Conservation (phyloP, 768 basidiomycete species). For the Hericium coralloides region DNA sequence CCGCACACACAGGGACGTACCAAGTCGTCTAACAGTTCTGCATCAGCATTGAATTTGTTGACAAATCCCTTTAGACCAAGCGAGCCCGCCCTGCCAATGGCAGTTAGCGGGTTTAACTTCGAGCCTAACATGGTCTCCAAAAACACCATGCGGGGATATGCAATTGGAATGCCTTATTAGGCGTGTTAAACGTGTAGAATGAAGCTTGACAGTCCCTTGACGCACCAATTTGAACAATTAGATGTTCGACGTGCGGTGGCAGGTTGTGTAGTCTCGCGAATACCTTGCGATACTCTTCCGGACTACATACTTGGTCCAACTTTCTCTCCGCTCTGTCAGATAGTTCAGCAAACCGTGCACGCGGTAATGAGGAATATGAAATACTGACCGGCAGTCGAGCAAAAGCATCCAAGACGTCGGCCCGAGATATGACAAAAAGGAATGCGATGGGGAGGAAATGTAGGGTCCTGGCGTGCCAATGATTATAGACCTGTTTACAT, state of each 20-base stretch:
- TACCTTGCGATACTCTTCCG: slow-evolving; percentile 59
- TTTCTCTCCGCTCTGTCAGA: slow-evolving; percentile 72
- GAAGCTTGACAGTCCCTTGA: neutral
- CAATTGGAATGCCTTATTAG: slow-evolving; percentile 60
- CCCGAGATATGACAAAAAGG: slow-evolving; percentile 71
- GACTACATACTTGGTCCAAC: slow-evolving; percentile 74
- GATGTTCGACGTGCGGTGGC: slow-evolving; percentile 65
- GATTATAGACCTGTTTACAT: slow-evolving; percentile 63
- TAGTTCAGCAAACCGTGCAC: neutral
- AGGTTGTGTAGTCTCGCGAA: slow-evolving; percentile 55
- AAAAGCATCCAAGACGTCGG: slow-evolving; percentile 68
- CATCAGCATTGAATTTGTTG: slow-evolving; percentile 87
- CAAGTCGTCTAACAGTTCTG: slow-evolving; percentile 90
- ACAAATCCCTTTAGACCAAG: slow-evolving; percentile 71
- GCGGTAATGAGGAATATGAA: neutral
- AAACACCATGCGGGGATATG: slow-evolving; percentile 92
- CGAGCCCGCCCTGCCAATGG: slow-evolving; percentile 59
- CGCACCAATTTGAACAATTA: slow-evolving; percentile 74
- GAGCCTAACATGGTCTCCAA: slow-evolving; percentile 70
- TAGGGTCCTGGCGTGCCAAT: slow-evolving; percentile 72
- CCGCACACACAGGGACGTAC: slow-evolving; percentile 28
- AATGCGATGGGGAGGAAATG: slow-evolving; percentile 75
- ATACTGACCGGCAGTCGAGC: slow-evolving; percentile 69
- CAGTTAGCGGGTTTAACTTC: slow-evolving; percentile 78
- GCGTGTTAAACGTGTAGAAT: neutral